Evolutionary conservation across 306 rosid genomes (phyloP).

Genomic region (Parietaria judaica): DNA sequence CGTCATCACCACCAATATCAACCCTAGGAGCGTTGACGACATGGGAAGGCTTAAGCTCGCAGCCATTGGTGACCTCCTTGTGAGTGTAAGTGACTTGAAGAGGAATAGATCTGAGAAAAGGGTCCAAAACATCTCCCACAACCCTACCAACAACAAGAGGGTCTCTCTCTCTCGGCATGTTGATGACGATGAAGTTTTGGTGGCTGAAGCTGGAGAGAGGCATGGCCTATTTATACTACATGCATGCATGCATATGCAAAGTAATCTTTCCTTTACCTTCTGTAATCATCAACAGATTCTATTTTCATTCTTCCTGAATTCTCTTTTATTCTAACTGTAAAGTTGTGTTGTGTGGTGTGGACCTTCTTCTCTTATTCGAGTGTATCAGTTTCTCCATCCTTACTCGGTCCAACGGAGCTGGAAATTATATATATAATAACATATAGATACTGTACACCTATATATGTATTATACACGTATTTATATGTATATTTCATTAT

Average conservation of each 20-base stretch:
- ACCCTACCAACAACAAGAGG: slow-evolving; percentile 48
- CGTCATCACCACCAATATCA: slow-evolving; percentile 44
- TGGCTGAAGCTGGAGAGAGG: background rate
- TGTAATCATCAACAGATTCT: slow-evolving; percentile 16
- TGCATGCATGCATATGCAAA: background rate
- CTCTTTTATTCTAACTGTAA: background rate
- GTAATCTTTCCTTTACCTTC: background rate
- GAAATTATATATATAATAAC: too few species aligned
- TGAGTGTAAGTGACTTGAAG: slow-evolving; percentile 25
- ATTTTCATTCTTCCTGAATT: slow-evolving; percentile 7
- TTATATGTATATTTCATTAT: too few species aligned
- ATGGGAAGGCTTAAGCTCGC: slow-evolving; percentile 49
- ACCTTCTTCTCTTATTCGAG: slow-evolving; percentile 15
- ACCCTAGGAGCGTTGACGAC: slow-evolving; percentile 42
- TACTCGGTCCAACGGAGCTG: background rate
- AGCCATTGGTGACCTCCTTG: slow-evolving; percentile 45
- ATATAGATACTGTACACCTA: too few species aligned
- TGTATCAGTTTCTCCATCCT: background rate
- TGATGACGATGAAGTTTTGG: background rate
- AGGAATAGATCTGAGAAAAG: slow-evolving; percentile 32
- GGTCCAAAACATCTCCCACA: slow-evolving; percentile 46
- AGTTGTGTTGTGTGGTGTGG: slow-evolving; percentile 14
- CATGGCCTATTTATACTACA: slow-evolving; percentile 6
- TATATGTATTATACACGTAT: too few species aligned
- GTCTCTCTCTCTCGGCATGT: slow-evolving; percentile 41